Percentiles rank a stretch among this genome's conserved stretches.
Conservation (phyloP, 495 filamentous ascomycete genomes). For the Aspergillus biplanus region DNA sequence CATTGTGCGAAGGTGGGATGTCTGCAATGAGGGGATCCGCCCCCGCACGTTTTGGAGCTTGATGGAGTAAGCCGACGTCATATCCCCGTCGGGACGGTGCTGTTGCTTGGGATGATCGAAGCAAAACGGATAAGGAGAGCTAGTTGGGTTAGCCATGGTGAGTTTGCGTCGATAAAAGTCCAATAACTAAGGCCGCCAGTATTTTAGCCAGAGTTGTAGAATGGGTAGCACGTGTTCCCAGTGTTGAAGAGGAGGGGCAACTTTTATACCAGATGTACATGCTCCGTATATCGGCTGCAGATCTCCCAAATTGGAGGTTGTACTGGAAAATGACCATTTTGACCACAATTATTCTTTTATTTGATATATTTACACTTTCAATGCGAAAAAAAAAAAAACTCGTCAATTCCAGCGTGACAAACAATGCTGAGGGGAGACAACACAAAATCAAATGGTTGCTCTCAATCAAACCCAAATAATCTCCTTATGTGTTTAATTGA, state of each 20-base stretch:
- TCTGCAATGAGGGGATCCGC: slow-evolving; percentile 35
- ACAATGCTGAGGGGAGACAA: too few relatives aligned
- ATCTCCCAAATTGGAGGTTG: not conserved
- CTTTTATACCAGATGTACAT: too few relatives aligned
- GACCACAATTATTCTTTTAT: too few relatives aligned
- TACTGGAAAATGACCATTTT: too few relatives aligned
- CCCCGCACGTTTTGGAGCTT: slow-evolving; percentile 34
- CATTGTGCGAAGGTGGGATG: slow-evolving; percentile 42
- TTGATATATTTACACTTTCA: too few relatives aligned
- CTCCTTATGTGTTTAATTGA: too few relatives aligned
- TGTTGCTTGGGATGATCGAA: not conserved
- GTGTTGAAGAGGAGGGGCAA: not conserved
- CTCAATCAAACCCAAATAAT: too few relatives aligned
- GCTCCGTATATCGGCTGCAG: not conserved
- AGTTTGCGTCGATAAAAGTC: not conserved
- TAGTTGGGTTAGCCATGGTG: not conserved
- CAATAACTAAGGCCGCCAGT: not conserved
- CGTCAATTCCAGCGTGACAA: too few relatives aligned
- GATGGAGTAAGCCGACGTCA: slow-evolving; percentile 7
- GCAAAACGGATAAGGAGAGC: not conserved
- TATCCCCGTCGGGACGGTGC: not conserved
- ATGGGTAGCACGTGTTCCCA: too few relatives aligned
- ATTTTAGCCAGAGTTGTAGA: too few relatives aligned
- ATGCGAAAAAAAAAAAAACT: too few relatives aligned
- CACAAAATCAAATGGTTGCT: too few relatives aligned